These are phyloP conservation scores for Pezicula radicicola DNA, from an alignment of 2,329 filamentous ascomycete genomes.

Conservation along the genomic window DNA sequence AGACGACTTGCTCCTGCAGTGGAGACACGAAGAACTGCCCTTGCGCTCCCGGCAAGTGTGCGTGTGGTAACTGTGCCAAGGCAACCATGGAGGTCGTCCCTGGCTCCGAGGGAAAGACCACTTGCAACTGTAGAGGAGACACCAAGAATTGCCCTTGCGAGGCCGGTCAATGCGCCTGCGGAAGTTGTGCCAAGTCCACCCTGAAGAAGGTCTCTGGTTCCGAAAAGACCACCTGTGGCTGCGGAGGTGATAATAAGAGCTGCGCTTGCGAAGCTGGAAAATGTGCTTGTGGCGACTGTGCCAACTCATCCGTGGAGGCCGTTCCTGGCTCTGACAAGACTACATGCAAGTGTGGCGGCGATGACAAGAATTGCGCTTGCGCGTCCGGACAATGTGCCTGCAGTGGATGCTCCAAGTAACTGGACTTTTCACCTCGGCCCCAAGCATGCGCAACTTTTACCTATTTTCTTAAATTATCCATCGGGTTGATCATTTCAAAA, in stretches of 20 bases:
- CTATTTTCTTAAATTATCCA: no score
- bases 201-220: slow-evolving; percentile 34
- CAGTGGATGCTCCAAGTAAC: slow-evolving; percentile 19
- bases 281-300: slow-evolving; percentile 27
- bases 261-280: slow-evolving; percentile 31
- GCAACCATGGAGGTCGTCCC: slow-evolving; percentile 36
- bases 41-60: no score
- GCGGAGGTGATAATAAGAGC: slow-evolving; percentile 27
- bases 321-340: slow-evolving; percentile 33
- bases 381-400: slow-evolving; percentile 33
- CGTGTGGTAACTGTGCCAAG: no score
- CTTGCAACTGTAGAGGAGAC: slow-evolving; percentile 32
- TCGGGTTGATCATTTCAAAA: no score
- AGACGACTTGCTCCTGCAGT: no score
- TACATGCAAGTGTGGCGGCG: slow-evolving; percentile 33
- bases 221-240: slow-evolving; percentile 33
- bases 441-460: no score
- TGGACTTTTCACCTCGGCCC: no score
- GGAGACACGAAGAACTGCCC: no score
- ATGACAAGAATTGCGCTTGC: slow-evolving; percentile 31
- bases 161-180: slow-evolving; percentile 35
- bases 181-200: slow-evolving; percentile 37
- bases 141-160: slow-evolving; percentile 30
- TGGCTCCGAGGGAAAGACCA: slow-evolving; percentile 30
- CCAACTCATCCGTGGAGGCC: slow-evolving; percentile 7